Evolutionary conservation across 2,329 filamentous ascomycete genomes (phyloP), one percentile per base, ranked within the genome.

Genomic region (Xylariales sp.): DNA sequence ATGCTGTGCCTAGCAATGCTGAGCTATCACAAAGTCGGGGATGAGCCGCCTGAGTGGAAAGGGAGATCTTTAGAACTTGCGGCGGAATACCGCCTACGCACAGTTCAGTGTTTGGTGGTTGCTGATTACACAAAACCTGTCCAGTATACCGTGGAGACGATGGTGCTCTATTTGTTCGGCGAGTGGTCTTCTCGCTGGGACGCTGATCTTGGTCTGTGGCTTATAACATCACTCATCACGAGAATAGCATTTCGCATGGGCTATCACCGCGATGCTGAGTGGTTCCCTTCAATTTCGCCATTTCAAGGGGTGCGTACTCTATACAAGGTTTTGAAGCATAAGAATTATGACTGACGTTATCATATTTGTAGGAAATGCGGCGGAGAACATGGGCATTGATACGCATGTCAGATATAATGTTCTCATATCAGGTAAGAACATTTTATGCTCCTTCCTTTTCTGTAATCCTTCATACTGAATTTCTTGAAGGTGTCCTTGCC

Each of bases 41-140:
- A 91, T 48, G 87, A 90, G 60, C 86, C 86, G 19, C 72, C 81
- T 2, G 85, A 90, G 59, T 89, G 84, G 72, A 80, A 78, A 52
- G 84, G 82, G n/a, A 74, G 72, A 30, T 69, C 72, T 4, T 54
- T 79, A 31, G 78, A 82, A 35, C 48, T 82, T 46, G 78, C 78
- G 10, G 66, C 70, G 13, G 74, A 82, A 45, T 91, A 85, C 53
- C 75, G 85, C 17, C 58, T 82, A 39, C 72, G 85, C 34, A 88
- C 85, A 6, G 85, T 88, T 6, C 86, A 93, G 61, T 89, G 85
- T 49, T 69, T 93, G 19, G 70, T 87, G 11, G 75, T 82, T 39
- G 83, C 82, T 8, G 85, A 91, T 54, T 89, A 89, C 54, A 89
- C 84, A 1, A 83, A 82, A 46, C 83, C 85, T 2, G 75, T 78